Percentiles rank a stretch among this genome's conserved stretches.
These are phyloP conservation scores for Paramecium bursaria DNA, from an alignment of 73 alveolate species.

Conservation along the genomic window DNA sequence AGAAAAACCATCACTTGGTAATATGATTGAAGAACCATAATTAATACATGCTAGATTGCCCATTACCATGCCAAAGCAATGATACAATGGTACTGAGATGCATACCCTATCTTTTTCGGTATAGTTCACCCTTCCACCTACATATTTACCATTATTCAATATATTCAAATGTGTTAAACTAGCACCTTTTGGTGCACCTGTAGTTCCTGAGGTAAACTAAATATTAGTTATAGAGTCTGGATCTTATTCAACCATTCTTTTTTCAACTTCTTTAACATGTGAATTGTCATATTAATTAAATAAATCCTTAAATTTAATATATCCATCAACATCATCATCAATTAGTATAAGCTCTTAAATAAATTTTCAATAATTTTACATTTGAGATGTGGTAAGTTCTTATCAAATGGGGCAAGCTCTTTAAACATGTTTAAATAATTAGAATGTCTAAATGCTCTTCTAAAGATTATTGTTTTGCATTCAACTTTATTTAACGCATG, in stretches of 20 bases:
- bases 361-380: no score
- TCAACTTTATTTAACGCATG: constrained; percentile 71
- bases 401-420: constrained; percentile 76
- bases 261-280: constrained; percentile 62
- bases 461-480: constrained; percentile 76
- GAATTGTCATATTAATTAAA: constrained; percentile 4
- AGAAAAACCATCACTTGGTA: constrained; percentile 81
- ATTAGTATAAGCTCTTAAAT: no score
- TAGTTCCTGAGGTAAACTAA: constrained; percentile 89
- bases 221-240: constrained; percentile 84
- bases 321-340: constrained; percentile 75
- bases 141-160: constrained; percentile 76
- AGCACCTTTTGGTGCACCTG: constrained; percentile 89
- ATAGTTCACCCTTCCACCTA: constrained; percentile 72
- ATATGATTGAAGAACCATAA: constrained; percentile 81
- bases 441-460: constrained; percentile 75
- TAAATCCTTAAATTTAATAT: constrained; percentile 77
- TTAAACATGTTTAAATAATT: constrained; percentile 77
- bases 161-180: constrained; percentile 77
- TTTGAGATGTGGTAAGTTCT: no score
- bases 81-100: constrained; percentile 89
- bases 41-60: constrained; percentile 81
- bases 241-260: constrained; percentile 51
- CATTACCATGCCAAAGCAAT: constrained; percentile 90
- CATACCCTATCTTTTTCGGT: constrained; percentile 70